Evolutionary conservation across 1,284 basidiomycete genomes (phyloP), one percentile per base, ranked within the genome.

Genomic region (Boletus smithii): DNA sequence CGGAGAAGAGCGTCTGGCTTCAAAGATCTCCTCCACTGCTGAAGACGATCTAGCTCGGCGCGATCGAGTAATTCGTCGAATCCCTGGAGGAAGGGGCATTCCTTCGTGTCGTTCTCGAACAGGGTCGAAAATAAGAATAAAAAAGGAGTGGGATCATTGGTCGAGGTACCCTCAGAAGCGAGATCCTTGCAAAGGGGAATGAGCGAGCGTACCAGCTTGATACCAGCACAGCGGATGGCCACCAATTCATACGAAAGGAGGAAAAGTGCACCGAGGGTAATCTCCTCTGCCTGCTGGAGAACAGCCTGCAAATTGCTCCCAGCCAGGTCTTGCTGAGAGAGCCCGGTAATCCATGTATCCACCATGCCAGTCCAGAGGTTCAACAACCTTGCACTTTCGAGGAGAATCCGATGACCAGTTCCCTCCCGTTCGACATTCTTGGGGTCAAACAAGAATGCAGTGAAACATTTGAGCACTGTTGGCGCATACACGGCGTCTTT

Each of bases 191-290:
- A 62, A 34, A 68, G 46, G 2, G 67, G 62, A 11, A 74, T 70
- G 30, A 88, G 66, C 35, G 76, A 67, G 37, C 83, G 78, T 11
- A 85, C 59, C 8, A 83, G 68, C 61, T 80, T 81, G 22, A 86
- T 73, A 2, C 85, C 88, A 16, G 75, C 69, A 1, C 66, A 67
- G 42, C 79, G 78, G 8, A 87, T 72, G 3, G 66, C 54, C 35
- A 70, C 64, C 16, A 68, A 69, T 40, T 79, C 78, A 42, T 86
- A 83, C 7, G 86, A 79, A n/a, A 94, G 74, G 20, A 97, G 70
- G 65, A 95, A 92, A 34, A 97, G 64, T 0, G 80, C 81, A 3
- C 84, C 85, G 0, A 83, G 81, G 59, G 89, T 86, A 31, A 94
- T 77, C 53, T 84, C 81, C 39, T 72, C 73, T 34, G 75, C 70